Conservation (phyloP, 495 filamentous ascomycete genomes). For the Usnea hakonensis region DNA sequence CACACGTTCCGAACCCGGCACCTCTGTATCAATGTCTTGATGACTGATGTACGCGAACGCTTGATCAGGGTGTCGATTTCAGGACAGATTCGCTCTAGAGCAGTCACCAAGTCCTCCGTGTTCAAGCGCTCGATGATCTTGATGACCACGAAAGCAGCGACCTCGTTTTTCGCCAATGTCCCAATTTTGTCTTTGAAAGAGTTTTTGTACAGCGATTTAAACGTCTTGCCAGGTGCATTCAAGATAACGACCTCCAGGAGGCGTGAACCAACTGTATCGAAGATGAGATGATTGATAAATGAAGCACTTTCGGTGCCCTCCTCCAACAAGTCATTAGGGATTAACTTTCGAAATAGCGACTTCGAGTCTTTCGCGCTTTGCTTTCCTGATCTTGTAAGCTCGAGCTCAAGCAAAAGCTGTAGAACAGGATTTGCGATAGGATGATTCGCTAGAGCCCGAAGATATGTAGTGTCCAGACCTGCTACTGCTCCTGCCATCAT, state of each 20-base stretch:
- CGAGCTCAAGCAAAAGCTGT: constrained; percentile 77
- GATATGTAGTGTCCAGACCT: constrained; percentile 60
- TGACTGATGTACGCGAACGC: constrained; percentile 63
- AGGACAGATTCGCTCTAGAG: constrained; percentile 58
- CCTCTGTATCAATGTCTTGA: constrained; percentile 75
- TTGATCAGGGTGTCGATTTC: constrained; percentile 62
- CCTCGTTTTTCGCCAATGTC: constrained; percentile 75
- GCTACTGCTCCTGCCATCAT: constrained; percentile 66
- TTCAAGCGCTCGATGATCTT: constrained; percentile 71
- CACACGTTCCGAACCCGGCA: constrained; percentile 61
- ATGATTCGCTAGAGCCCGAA: constrained; percentile 76
- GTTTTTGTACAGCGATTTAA: constrained; percentile 72
- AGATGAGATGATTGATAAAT: constrained; percentile 80
- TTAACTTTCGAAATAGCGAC: constrained; percentile 52
- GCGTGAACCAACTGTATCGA: constrained; percentile 81
- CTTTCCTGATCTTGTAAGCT: constrained; percentile 62
- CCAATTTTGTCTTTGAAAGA: constrained; percentile 69
- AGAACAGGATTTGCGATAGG: constrained; percentile 83
- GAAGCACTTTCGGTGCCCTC: constrained; percentile 50
- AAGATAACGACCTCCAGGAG: constrained; percentile 78
- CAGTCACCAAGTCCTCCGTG: constrained; percentile 70
- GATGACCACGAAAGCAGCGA: constrained; percentile 76
- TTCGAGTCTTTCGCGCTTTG: constrained; percentile 51
- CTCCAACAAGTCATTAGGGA: constrained; percentile 56
- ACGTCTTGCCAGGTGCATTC: constrained; percentile 73